Base-by-base conservation (phyloP, 1,139 yeast genomes). In the Scheffersomyces quercinus region DNA sequence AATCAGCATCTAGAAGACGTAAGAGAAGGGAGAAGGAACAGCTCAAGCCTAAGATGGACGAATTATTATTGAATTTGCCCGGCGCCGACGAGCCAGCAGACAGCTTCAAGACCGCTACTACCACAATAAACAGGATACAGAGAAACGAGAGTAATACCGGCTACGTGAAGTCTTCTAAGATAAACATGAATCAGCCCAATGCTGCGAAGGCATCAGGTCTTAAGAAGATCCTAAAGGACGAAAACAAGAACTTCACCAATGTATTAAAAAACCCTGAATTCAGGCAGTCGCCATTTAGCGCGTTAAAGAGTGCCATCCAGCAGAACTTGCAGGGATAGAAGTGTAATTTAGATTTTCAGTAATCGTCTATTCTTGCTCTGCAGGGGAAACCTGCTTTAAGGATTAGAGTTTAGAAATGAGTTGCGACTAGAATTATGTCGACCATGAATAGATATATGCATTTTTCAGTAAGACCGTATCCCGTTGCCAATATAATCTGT, bases 41-140 rank as follows among this genome's bases (percentile, higher is more conserved):
- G 51, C 68, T 86, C 48, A 77, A 77, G 50, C 88, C 91, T 5
- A 77, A 82, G 55, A 75, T 86, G 79, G 71, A 76, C 43, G 93
- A 85, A 50, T 65, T 85, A 38, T 68, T 82, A 43, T 68, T 68
- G 33, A 79, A 78, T 33, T 67, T 86, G 44, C 78, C 77, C 2
- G 7, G 8, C 8, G 8, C 26, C 8, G 76, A 68, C 6, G 50
- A 51, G 40, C 47, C 39, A 29, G 42, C 33, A 26, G 43, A 47
- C 11, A 24, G 46, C 11, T 40, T 46, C 35, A 29, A 12, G 2
- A 44, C 53, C 9, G 48, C 51, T 13, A 46, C 40, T 28, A 43
- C 42, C 13, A 46, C 47, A 10, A 38, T 47, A 35, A 15, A n/a
- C 31, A 45, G 42, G 36, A 38, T 40, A 29, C 35, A 42, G 35